A percentile compares a stretch with the other conserved stretches of the same genome.
Conservation (phyloP, 495 filamentous ascomycete species). For the Penicillium manginii region DNA sequence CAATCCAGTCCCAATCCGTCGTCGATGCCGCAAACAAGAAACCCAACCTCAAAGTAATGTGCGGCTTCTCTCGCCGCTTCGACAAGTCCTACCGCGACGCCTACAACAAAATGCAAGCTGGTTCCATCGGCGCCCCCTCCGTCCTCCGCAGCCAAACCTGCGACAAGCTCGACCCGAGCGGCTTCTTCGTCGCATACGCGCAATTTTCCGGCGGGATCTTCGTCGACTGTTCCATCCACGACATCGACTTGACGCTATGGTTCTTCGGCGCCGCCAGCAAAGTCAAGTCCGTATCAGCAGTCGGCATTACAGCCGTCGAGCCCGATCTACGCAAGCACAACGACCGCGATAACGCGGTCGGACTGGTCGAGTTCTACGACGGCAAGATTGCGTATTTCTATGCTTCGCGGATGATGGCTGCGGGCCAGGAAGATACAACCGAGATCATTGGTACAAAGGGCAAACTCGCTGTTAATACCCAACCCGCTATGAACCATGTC, state of each 20-base stretch:
- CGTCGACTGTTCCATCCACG: constrained; percentile 59
- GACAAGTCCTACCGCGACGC: constrained; percentile 59
- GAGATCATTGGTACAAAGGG: constrained; percentile 66
- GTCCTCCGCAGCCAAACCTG: constrained; percentile 61
- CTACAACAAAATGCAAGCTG: constrained; percentile 44
- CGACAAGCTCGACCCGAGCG: constrained; percentile 55
- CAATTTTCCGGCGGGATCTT: constrained; percentile 60
- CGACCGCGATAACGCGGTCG: constrained; percentile 64
- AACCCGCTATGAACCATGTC: constrained; percentile 56
- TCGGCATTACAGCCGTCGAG: constrained; percentile 60
- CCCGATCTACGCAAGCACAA: constrained; percentile 57
- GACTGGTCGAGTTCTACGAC: constrained; percentile 62
- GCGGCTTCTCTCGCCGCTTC: constrained; percentile 60
- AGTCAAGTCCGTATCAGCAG: constrained; percentile 50
- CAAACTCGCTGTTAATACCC: constrained; percentile 59
- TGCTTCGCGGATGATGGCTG: constrained; percentile 60
- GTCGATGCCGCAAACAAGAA: constrained; percentile 52
- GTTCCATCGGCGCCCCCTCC: constrained; percentile 52
- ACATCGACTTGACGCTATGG: constrained; percentile 60
- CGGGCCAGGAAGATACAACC: constrained; percentile 63
- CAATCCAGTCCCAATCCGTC: constrained; percentile 48
- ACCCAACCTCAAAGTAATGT: constrained; percentile 53
- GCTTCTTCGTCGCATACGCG: constrained; percentile 61
- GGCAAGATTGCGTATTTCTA: constrained; percentile 65
- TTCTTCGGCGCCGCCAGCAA: constrained; percentile 52